Conservation (phyloP, 148 eudicot species). For the Camellia granthamiana region DNA sequence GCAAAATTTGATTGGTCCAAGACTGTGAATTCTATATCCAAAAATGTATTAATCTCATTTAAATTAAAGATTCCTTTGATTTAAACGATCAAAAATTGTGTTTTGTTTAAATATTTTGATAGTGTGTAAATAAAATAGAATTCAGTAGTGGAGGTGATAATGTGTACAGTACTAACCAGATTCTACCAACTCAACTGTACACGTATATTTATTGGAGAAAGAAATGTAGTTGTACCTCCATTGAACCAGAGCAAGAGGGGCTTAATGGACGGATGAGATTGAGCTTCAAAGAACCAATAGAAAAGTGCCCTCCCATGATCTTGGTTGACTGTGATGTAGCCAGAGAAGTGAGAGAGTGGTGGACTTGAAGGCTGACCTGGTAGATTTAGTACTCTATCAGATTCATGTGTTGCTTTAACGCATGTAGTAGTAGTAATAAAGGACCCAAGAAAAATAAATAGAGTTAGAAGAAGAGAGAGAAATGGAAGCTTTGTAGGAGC, state of each 20-base stretch:
- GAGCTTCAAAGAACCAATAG: conserved; percentile 70
- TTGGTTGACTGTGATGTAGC: conserved; percentile 47
- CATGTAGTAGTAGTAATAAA: not conserved
- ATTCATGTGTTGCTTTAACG: conserved; percentile 29
- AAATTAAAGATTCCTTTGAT: no score
- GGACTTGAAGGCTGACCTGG: conserved; percentile 62
- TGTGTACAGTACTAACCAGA: not conserved
- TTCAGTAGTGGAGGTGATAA: no score
- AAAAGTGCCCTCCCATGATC: conserved; percentile 66
- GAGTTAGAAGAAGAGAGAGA: not conserved
- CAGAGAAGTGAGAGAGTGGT: conserved; percentile 18
- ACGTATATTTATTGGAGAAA: not conserved
- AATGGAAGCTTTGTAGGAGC: not conserved
- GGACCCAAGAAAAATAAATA: no score
- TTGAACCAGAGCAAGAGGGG: conserved; percentile 72
- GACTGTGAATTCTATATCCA: no score
- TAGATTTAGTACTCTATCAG: conserved; percentile 41
- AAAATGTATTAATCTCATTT: no score
- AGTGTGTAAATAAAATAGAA: no score
- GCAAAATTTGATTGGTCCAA: no score
- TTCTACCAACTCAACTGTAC: not conserved
- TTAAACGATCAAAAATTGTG: no score
- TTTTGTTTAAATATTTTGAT: no score
- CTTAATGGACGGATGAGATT: conserved; percentile 39
- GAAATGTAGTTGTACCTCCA: conserved; percentile 41